These are phyloP conservation scores for Colletotrichum truncatum DNA, from an alignment of 2,329 filamentous ascomycete species.

Conservation along the genomic window DNA sequence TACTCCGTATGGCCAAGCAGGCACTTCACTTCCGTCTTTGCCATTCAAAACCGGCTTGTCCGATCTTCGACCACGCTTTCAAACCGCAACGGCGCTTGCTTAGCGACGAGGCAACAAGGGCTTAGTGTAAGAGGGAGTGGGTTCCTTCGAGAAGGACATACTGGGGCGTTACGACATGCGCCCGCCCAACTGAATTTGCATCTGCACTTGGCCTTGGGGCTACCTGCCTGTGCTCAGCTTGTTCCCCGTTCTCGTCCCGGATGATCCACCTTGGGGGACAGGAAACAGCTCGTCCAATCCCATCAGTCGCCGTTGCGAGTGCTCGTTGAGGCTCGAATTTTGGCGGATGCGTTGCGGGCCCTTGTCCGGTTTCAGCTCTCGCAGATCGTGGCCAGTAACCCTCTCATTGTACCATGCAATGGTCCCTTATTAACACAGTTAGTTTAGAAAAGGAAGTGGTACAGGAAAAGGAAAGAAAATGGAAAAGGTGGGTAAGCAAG, in stretches of 20 bases:
- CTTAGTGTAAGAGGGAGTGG: not conserved
- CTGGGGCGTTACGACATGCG: constrained; percentile 1
- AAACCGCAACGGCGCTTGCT: not conserved
- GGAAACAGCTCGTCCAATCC: not conserved
- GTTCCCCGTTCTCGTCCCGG: not conserved
- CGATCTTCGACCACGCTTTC: not conserved
- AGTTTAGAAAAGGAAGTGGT: not conserved
- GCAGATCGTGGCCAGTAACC: not conserved
- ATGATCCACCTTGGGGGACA: not conserved
- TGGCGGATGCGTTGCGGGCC: not conserved
- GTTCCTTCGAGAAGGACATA: constrained; percentile 5
- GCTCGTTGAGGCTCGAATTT: not conserved
- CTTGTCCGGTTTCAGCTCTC: not conserved
- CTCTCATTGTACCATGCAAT: not conserved
- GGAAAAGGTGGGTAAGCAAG: not conserved
- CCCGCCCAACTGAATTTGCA: not conserved
- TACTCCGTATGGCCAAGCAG: not conserved
- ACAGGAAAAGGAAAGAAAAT: no score
- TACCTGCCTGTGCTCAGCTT: not conserved
- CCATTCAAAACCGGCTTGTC: not conserved
- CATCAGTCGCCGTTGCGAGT: not conserved
- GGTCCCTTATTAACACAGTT: not conserved
- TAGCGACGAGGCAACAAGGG: not conserved
- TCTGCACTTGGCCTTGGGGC: not conserved
- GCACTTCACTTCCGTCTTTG: constrained; percentile 5